Base-by-base conservation (phyloP, 2,329 filamentous ascomycete species). In the Thielaviopsis ethacetica region DNA sequence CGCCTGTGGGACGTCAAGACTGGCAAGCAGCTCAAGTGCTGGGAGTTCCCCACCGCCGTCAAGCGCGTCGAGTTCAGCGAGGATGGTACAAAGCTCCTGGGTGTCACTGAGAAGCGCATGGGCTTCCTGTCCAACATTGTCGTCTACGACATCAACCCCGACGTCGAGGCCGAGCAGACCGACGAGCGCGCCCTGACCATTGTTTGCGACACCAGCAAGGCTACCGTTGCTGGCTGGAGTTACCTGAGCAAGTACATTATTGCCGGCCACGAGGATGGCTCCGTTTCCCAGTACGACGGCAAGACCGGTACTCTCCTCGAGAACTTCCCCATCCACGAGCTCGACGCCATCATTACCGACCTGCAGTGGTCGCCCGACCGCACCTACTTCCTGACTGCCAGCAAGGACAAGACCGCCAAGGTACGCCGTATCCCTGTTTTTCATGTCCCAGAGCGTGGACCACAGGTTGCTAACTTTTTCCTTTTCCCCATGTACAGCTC, bases 41-140 rank as follows among this genome's bases (percentile, higher is more conserved):
- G 93, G 93, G 91, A 98, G 66, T 96, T 96, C 75, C 84, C 87
- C 62, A 97, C 93, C 52, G 90, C 91, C 64, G 89, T 98, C 73
- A 97, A 98, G 83, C 84, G 93, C 67, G 91, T 95, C 71, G 91
- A 96, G 75, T 98, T 98, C 78, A 91, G 84, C 70, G 86, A 95
- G 68, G 93, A 98, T 73, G 93, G 91, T 68, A 86, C 82, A 68
- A 83, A 88, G 75, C 79, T 98, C 67, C 78, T 98, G 64, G 91
- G 89, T 63, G 91, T 98, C 63, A 98, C 93, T 58, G 93, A 98
- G 78, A 95, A 96, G 86, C 89, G 93, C 68, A 95, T 95, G 83
- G 93, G 93, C 65, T 91, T 89, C 75, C 79, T 97, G 65, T 89
- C 88, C 70, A 95, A 91, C 66, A 96, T 98, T 68, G 85, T 91